Evolutionary conservation across 805 yeast genomes (phyloP).

Genomic region (Pichia nakasei): DNA sequence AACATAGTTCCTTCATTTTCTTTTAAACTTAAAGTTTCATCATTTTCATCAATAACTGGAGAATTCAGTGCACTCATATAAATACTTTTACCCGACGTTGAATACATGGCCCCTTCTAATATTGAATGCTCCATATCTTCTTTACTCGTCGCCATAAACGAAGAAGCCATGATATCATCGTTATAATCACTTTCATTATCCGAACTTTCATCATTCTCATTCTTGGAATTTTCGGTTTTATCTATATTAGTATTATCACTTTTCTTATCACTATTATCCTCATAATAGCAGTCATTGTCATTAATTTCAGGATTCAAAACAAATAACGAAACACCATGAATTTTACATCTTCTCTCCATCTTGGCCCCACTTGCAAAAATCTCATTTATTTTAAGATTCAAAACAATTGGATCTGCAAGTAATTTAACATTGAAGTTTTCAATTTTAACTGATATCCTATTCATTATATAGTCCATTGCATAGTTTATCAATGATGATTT

Average conservation of each 20-base stretch:
- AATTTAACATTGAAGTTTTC: constrained; percentile 39
- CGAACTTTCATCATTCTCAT: constrained; percentile 7
- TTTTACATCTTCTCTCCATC: constrained; percentile 35
- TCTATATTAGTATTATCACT: background rate
- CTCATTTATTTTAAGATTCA: constrained; percentile 26
- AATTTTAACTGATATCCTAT: constrained; percentile 47
- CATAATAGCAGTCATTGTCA: constrained; percentile 7
- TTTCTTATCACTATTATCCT: background rate
- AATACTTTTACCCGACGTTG: constrained; percentile 55
- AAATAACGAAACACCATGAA: constrained; percentile 33
- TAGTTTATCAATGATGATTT: constrained; percentile 24
- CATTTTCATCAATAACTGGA: constrained; percentile 1
- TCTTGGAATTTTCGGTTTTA: background rate
- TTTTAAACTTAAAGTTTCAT: background rate
- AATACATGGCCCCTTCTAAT: constrained; percentile 51
- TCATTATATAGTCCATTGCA: constrained; percentile 60
- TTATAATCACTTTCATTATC: constrained; percentile 28
- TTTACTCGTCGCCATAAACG: constrained; percentile 23
- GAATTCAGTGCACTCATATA: constrained; percentile 67
- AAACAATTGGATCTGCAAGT: constrained; percentile 36
- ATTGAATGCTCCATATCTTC: constrained; percentile 28
- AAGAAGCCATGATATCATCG: constrained; percentile 29
- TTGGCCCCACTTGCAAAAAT: constrained; percentile 32
- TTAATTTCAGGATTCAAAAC: constrained; percentile 33
- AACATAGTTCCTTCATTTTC: background rate